phyloP scores from a whole-genome alignment of 805 yeast species.

The Cyberlindnera maclurae region DNA sequence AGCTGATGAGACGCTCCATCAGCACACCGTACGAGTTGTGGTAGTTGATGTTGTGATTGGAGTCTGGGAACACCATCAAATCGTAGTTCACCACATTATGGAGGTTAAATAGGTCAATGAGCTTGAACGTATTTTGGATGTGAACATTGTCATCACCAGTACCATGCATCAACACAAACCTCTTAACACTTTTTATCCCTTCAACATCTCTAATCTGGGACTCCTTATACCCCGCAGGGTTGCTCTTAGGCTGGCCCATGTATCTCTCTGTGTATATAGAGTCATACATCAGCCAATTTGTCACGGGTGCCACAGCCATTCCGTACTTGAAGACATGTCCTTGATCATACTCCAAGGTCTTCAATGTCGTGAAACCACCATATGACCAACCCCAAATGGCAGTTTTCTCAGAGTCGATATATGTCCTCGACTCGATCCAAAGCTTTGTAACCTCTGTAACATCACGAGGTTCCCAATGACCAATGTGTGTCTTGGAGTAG shows the following conservation, averaged over 20 bases:
- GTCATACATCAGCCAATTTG: conserved; percentile 70
- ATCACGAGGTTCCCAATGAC: conserved; percentile 75
- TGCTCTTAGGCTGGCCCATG: conserved; percentile 49
- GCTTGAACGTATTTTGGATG: conserved; percentile 57
- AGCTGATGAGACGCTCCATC: conserved; percentile 47
- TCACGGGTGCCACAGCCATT: conserved; percentile 81
- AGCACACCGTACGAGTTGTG: conserved; percentile 78
- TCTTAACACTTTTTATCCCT: conserved; percentile 38
- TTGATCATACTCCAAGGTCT: conserved; percentile 61
- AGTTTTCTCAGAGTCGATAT: conserved; percentile 45
- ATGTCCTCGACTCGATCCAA: conserved; percentile 36
- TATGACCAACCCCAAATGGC: conserved; percentile 89
- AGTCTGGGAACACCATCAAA: conserved; percentile 85
- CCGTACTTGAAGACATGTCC: conserved; percentile 65
- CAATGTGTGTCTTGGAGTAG: conserved; percentile 50
- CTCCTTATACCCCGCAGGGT: conserved; percentile 40
- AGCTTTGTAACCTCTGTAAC: conserved; percentile 42
- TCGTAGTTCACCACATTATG: conserved; percentile 67
- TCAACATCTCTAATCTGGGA: conserved; percentile 37
- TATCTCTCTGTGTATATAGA: conserved; percentile 77
- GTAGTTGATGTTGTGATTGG: conserved; percentile 73
- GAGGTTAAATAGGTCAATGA: conserved; percentile 52
- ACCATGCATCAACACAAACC: conserved; percentile 73
- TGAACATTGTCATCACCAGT: conserved; percentile 84
- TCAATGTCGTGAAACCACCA: conserved; percentile 73